Base-by-base conservation (phyloP, 345 rosid species). In the Brassica carinata region DNA sequence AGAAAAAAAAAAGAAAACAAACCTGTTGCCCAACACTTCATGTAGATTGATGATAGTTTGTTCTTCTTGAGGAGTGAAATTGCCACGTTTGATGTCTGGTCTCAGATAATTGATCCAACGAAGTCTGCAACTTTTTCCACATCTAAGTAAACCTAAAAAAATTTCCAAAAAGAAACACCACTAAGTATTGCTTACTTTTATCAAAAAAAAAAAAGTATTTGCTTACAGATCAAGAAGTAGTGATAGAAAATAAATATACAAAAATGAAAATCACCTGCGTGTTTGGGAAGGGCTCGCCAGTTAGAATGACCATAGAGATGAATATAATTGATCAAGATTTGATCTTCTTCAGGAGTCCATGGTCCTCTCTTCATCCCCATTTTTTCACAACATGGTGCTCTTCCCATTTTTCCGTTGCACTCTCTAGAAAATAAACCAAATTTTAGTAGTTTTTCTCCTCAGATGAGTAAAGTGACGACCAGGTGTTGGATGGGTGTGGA, bases 311-410 rank as follows among this genome's bases (percentile, higher is more conserved):
- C 96, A 64, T 86, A 72, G 27, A 76, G 83, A 18, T 83, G 86
- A 81, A 91, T 86, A 81, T 88, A 83, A 55, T 73, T 85, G 51
- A 85, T 77, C 65, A 91, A 84, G 64, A 89, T 77, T 15, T 74
- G 88, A 73, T 89, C 96, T 82, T 91, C 96, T 70, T 89, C 88
- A 43, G 87, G 79, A 43, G 91, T 88, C 96, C 96, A 91, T 6
- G 96, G 93, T 57, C 96, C 96, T 82, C 86, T 89, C 90, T 86
- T 91, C 84, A 91, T 67, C 62, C 92, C 95, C 89, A 87, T 87
- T 73, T 89, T 89, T 81, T 89, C 95, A 68, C 95, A 90, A 76
- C 96, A 91, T 43, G 96, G 96, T 83, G 96, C 89, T 87, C 96
- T 85, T 73, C 83, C 96, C 96, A 91, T 91, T 63, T 59, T 36